Conservation (phyloP, 352 stramenopile genomes). For the Aphanomyces astaci region DNA sequence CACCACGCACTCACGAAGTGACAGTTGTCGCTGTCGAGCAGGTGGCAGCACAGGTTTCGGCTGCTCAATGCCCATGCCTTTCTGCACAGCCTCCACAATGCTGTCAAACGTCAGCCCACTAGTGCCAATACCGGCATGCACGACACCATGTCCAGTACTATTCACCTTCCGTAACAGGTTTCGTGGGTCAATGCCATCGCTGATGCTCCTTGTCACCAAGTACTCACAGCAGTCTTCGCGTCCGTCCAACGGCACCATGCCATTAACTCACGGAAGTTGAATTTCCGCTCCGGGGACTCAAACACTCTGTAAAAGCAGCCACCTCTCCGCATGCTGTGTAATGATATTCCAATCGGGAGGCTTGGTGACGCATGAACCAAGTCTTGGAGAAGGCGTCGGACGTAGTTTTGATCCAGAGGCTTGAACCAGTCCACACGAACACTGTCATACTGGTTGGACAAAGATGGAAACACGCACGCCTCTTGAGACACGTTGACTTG, state of each 20-base stretch:
- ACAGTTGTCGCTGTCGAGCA: not conserved
- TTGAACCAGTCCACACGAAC: not conserved
- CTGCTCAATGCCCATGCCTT: no score
- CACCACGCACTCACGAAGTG: not conserved
- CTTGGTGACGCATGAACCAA: not conserved
- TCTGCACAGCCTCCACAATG: not conserved
- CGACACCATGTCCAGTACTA: not conserved
- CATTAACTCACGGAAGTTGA: constrained; percentile 9
- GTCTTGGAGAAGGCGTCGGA: not conserved
- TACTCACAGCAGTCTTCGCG: not conserved
- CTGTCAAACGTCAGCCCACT: not conserved
- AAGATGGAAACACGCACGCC: constrained; percentile 6
- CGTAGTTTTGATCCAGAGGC: not conserved
- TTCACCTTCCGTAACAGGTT: not conserved
- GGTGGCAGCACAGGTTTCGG: not conserved
- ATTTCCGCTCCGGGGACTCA: not conserved
- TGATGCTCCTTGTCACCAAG: not conserved
- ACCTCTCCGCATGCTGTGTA: not conserved
- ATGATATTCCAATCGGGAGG: not conserved
- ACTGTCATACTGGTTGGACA: not conserved
- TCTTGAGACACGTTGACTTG: not conserved
- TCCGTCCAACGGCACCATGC: constrained; percentile 12
- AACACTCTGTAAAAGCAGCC: constrained; percentile 2
- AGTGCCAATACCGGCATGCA: not conserved
- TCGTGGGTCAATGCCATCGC: constrained; percentile 3